These are phyloP conservation scores for Cercospora citrullina DNA, from an alignment of 2,329 filamentous ascomycete species.

Conservation along the genomic window DNA sequence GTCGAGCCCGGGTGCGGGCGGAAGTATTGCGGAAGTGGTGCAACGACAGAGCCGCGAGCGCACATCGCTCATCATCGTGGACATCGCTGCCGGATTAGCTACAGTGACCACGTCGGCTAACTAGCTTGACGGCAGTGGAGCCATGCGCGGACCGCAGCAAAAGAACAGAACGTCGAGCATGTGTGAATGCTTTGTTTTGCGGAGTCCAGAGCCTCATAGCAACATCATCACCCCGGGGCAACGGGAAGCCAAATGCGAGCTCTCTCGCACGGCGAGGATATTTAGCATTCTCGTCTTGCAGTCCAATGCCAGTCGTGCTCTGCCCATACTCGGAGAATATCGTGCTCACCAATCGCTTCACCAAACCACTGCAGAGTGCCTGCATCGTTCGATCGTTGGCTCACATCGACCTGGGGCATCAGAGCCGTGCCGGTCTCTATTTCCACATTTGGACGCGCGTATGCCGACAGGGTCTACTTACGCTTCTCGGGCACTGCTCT, in stretches of 20 bases:
- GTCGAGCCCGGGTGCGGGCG: slow-evolving; percentile 11
- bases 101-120: slow-evolving; percentile 1
- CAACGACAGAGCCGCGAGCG: slow-evolving; percentile 1
- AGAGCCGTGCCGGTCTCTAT: not conserved
- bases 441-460: not conserved
- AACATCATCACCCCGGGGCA: slow-evolving; percentile 8
- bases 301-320: not conserved
- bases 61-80: slow-evolving; percentile 13
- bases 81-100: slow-evolving; percentile 20
- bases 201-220: slow-evolving; percentile 1
- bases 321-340: not conserved
- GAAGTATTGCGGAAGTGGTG: slow-evolving; percentile 29
- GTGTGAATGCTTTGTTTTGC: not conserved
- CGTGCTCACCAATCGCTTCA: not conserved
- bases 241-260: slow-evolving; percentile 12
- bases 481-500: slow-evolving; percentile 6
- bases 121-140: slow-evolving; percentile 6
- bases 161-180: not conserved
- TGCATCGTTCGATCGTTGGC: not conserved
- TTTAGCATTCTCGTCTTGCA: not conserved
- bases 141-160: not conserved
- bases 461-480: not conserved
- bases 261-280: not conserved
- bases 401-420: not conserved
- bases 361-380: not conserved